phyloP scores from a whole-genome alignment of 2,329 filamentous ascomycete genomes.

The Xylaria sp. region DNA sequence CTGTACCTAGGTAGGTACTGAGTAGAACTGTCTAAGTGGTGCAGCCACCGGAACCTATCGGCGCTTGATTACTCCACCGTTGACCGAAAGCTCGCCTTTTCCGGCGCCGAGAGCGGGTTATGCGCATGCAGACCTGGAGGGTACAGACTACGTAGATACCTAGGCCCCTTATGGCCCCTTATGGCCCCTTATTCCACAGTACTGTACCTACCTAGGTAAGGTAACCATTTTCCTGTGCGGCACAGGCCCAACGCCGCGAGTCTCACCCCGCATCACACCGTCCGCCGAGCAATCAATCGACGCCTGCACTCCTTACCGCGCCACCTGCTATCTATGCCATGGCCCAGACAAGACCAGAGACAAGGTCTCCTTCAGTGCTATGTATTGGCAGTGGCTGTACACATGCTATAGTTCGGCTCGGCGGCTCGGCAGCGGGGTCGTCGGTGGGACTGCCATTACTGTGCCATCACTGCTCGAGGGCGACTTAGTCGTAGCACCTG shows the following conservation, averaged over 20 bases:
- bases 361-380: no score
- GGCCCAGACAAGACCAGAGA: no score
- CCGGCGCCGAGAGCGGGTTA: constrained; percentile 22
- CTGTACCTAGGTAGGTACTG: background rate
- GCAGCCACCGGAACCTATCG: constrained; percentile 19
- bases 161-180: no score
- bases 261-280: no score
- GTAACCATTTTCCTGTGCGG: no score
- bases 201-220: no score
- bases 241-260: no score
- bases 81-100: constrained; percentile 11
- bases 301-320: background rate
- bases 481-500: no score
- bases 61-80: constrained; percentile 17
- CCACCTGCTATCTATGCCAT: background rate
- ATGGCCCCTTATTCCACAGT: no score
- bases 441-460: background rate
- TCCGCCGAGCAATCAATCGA: no score
- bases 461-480: background rate
- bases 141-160: no score
- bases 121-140: background rate
- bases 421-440: constrained; percentile 24
- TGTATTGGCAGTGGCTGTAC: constrained; percentile 13
- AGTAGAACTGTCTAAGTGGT: no score
- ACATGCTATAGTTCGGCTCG: constrained; percentile 19